Conservation (phyloP, 352 stramenopile genomes). For the Albugo laibachii region DNA sequence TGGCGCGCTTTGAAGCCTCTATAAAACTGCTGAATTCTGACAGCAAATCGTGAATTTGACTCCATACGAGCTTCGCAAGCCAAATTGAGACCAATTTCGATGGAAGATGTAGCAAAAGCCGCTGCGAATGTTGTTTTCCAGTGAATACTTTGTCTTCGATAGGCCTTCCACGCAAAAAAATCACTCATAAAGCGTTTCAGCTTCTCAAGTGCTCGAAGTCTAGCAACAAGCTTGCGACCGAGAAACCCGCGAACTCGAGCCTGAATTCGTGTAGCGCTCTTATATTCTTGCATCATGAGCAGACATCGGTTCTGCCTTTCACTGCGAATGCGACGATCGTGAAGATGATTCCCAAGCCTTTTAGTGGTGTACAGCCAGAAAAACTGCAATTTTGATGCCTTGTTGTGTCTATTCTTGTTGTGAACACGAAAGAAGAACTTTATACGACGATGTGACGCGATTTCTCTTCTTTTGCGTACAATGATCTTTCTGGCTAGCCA, state of each 20-base stretch:
- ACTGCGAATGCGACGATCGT: conserved; percentile 5
- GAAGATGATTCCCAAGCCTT: conserved; percentile 22
- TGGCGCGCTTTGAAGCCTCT: conserved; percentile 21
- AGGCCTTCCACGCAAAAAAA: too few relatives aligned
- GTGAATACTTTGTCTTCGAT: too few relatives aligned
- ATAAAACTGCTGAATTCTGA: conserved; percentile 30
- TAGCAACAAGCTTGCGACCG: too few relatives aligned
- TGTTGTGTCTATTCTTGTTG: conserved; percentile 17
- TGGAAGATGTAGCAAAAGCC: conserved; percentile 8
- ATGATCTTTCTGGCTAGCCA: conserved; percentile 13
- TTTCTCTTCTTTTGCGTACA: conserved; percentile 12
- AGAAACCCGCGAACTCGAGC: conserved; percentile 18
- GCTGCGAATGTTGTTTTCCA: conserved; percentile 6
- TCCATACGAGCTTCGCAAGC: conserved; percentile 11
- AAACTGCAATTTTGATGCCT: conserved; percentile 36
- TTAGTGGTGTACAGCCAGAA: conserved; percentile 39
- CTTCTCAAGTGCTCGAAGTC: too few relatives aligned
- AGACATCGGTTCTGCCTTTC: conserved; percentile 4
- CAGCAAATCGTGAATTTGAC: conserved; percentile 7
- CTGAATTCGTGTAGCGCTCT: conserved; percentile 25
- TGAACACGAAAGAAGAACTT: conserved; percentile 60
- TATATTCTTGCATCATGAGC: conserved; percentile 11
- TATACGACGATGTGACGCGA: conserved; percentile 41
- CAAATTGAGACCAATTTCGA: conserved; percentile 6
- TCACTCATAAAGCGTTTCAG: too few relatives aligned